phyloP scores from a whole-genome alignment of 1,284 basidiomycete genomes.

The Ceratobasidium sp. region DNA sequence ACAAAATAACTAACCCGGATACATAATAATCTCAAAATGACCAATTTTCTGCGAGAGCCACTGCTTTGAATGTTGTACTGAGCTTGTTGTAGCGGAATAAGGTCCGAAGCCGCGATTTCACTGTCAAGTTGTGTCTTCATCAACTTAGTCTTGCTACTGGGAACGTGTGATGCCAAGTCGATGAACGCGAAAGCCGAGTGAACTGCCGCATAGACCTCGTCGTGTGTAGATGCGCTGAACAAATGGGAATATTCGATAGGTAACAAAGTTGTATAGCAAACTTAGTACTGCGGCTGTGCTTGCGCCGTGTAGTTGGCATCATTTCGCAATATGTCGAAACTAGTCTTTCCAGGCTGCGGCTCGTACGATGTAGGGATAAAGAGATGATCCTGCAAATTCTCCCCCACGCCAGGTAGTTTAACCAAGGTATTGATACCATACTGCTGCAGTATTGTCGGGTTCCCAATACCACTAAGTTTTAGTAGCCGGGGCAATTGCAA shows the following conservation, averaged over 20 bases:
- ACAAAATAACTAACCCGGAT: constrained; percentile 31
- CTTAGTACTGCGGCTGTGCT: constrained; percentile 45
- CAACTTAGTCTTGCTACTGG: constrained; percentile 10
- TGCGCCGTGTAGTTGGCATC: constrained; percentile 43
- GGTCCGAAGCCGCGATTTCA: constrained; percentile 17
- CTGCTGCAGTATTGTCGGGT: constrained; percentile 56
- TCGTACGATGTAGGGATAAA: constrained; percentile 48
- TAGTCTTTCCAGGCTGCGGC: constrained; percentile 46
- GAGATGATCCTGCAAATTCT: constrained; percentile 61
- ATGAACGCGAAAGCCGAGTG: constrained; percentile 48
- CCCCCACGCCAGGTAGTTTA: constrained; percentile 59
- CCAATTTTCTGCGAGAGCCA: constrained; percentile 48
- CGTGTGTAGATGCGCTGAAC: constrained; percentile 42
- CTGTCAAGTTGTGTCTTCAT: constrained; percentile 39
- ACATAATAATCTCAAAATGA: constrained; percentile 52
- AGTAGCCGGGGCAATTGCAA: constrained; percentile 64
- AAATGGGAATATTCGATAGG: neutral
- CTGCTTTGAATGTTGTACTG: constrained; percentile 31
- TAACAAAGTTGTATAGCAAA: neutral
- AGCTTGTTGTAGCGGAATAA: constrained; percentile 20
- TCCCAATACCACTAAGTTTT: constrained; percentile 65
- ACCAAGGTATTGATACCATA: constrained; percentile 59
- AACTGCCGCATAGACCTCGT: constrained; percentile 46
- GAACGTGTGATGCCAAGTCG: constrained; percentile 40
- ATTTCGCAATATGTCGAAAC: constrained; percentile 47